Conservation (phyloP, 192 early-diverging fungal species). For the Entomortierella lignicola region DNA sequence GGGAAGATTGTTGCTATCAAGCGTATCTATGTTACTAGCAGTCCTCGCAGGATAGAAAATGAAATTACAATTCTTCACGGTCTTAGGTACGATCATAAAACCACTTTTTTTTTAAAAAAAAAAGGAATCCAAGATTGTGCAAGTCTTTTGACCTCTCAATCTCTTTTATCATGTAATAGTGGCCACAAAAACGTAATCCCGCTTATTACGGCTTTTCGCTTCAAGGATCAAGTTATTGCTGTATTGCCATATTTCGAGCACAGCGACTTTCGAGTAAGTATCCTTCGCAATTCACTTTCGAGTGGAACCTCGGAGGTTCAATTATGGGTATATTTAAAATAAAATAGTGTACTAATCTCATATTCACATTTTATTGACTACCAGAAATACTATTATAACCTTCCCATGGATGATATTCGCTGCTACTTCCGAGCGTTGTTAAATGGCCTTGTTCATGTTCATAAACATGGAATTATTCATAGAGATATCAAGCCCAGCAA, state of each 20-base stretch:
- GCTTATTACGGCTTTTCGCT: constrained; percentile 81
- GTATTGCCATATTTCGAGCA: constrained; percentile 89
- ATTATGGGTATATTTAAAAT: background rate
- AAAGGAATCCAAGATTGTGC: too few relatives aligned
- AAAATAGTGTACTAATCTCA: too few relatives aligned
- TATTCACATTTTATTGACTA: background rate
- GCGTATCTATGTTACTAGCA: constrained; percentile 86
- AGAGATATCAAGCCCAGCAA: constrained; percentile 96
- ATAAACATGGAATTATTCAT: constrained; percentile 81
- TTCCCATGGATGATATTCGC: constrained; percentile 76
- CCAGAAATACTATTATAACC: constrained; percentile 71
- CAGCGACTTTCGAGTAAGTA: constrained; percentile 79
- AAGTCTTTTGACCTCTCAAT: background rate
- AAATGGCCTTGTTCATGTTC: constrained; percentile 76
- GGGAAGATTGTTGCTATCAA: constrained; percentile 83
- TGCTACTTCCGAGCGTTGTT: constrained; percentile 83
- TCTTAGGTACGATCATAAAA: constrained; percentile 67
- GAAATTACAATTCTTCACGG: constrained; percentile 84
- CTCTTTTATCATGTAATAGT: constrained; percentile 29
- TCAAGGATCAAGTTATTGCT: constrained; percentile 83
- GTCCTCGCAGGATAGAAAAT: constrained; percentile 80
- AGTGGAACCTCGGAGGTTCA: background rate
- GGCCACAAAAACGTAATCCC: constrained; percentile 80
- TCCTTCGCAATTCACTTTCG: background rate
- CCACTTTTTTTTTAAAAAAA: too few relatives aligned